Evolutionary conservation across 371 early-diverging fungal genomes (phyloP), one percentile per base, ranked within the genome.

Genomic region (Cladochytrium tenue): DNA sequence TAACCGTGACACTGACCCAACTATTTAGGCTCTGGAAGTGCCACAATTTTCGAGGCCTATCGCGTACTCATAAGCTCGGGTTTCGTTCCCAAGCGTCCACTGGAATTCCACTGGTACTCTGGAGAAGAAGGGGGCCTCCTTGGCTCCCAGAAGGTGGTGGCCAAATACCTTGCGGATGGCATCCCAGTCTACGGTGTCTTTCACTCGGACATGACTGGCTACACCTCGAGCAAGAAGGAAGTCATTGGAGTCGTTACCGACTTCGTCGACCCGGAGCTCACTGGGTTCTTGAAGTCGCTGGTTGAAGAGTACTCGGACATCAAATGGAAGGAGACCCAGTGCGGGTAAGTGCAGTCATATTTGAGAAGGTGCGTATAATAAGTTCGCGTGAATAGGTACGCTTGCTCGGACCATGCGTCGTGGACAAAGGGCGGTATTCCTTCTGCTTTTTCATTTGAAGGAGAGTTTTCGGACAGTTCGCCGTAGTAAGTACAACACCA

Each of bases 41-140:
- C 89, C 2, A 93, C 95, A 0, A 92, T 92, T 53, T 78, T 95
- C 52, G 95, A 95, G 74, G 88, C 93, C 27, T 90, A 93, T 85
- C 86, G 92, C 32, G 73, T 95, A 1, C 80, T 94, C 32, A 64
- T 74, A 30, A 56, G 77, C 5, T 82, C 79, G 52, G 88, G 85
- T 0, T 92, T 94, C 75, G 79, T 76, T 27, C 96, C 95, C 20
- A 72, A 81, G 50, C 81, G 91, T 59, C 86, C 95, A 20, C 90
- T 97, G 34, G 96, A 96, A 73, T 95, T 96, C 84, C 96, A 95
- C 76, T 97, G 93, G 93, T 96, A 76, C 25, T 36, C 74, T 32
- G 53, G 62, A 31, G 53, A 60, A 58, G 56, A 59, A 60, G 56
- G n/a, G 13, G 53, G 62, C 20, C 68, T 77, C 20, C 84, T 96